Percentiles rank a stretch among this genome's conserved stretches.
Conservation (phyloP, 2,329 filamentous ascomycete genomes). For the Paraconiothyrium sp. region DNA sequence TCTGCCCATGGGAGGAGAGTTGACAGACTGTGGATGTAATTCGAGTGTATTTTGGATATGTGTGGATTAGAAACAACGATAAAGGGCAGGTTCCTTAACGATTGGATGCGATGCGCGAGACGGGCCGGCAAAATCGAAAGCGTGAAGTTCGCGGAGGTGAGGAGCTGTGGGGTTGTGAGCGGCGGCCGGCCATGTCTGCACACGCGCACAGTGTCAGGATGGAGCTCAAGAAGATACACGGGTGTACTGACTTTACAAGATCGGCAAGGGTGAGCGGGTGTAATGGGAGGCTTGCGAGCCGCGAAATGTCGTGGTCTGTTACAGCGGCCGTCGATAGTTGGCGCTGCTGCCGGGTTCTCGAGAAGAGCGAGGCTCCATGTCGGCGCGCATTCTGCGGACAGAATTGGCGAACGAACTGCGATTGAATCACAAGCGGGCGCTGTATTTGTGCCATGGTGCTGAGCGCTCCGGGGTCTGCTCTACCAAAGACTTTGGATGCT, state of each 20-base stretch:
- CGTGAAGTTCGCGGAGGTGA: slow-evolving; percentile 94
- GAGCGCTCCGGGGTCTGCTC: background rate
- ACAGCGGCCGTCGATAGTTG: slow-evolving; percentile 54
- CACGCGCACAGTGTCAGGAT: slow-evolving; percentile 23
- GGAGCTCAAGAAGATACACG: background rate
- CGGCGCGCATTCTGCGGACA: slow-evolving; percentile 38
- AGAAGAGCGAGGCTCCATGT: slow-evolving; percentile 28
- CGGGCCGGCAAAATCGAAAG: slow-evolving; percentile 90
- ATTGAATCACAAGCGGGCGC: slow-evolving; percentile 48
- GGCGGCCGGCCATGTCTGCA: slow-evolving; percentile 80
- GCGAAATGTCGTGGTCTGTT: slow-evolving; percentile 78
- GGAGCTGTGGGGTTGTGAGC: slow-evolving; percentile 79
- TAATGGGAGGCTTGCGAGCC: slow-evolving; percentile 78
- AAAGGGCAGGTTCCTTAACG: slow-evolving; percentile 90
- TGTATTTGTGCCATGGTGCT: slow-evolving; percentile 41
- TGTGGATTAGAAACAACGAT: slow-evolving; percentile 99
- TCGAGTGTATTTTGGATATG: slow-evolving; percentile 92
- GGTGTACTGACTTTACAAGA: slow-evolving; percentile 75
- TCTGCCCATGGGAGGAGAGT: slow-evolving; percentile 87
- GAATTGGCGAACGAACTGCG: slow-evolving; percentile 45
- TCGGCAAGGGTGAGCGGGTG: slow-evolving; percentile 87
- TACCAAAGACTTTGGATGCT: background rate
- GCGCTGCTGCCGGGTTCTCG: slow-evolving; percentile 25
- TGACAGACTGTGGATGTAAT: slow-evolving; percentile 92
- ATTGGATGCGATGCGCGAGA: slow-evolving; percentile 92